phyloP scores from a whole-genome alignment of 768 basidiomycete species.

The Tulasnella sp. region DNA sequence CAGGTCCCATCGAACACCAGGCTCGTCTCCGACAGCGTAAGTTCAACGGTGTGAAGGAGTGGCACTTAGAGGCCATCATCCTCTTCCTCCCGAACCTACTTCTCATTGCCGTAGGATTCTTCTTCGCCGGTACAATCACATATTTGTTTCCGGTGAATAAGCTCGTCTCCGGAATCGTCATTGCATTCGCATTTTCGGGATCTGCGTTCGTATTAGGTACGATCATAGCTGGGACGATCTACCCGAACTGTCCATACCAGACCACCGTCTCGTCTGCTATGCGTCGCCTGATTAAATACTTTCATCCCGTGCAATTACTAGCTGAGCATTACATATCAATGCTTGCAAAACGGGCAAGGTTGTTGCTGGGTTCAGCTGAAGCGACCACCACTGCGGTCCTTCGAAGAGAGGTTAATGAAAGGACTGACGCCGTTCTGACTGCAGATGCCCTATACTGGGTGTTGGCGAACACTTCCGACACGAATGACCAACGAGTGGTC shows the following conservation, averaged over 20 bases:
- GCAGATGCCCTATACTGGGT: no score
- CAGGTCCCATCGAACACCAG: background rate
- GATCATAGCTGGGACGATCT: background rate
- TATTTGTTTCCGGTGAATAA: background rate
- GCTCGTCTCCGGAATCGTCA: background rate
- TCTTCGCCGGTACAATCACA: background rate
- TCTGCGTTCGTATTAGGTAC: background rate
- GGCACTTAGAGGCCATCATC: background rate
- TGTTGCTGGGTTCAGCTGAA: no score
- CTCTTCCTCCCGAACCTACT: background rate
- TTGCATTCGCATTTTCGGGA: background rate
- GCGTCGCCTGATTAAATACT: no score
- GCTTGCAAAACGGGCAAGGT: no score
- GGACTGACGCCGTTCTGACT: no score
- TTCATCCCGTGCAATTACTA: no score
- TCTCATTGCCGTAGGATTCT: background rate
- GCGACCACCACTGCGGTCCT: no score
- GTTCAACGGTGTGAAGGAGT: background rate
- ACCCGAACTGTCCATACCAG: background rate
- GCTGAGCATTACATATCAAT: no score
- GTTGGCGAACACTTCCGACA: no score
- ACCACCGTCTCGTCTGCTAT: no score
- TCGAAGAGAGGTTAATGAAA: no score
- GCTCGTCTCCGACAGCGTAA: background rate
- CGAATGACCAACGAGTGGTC: no score